Evolutionary conservation across 2,329 filamentous ascomycete genomes (phyloP), one percentile per base, ranked within the genome.

Genomic region (Hymenoscyphus occultus): DNA sequence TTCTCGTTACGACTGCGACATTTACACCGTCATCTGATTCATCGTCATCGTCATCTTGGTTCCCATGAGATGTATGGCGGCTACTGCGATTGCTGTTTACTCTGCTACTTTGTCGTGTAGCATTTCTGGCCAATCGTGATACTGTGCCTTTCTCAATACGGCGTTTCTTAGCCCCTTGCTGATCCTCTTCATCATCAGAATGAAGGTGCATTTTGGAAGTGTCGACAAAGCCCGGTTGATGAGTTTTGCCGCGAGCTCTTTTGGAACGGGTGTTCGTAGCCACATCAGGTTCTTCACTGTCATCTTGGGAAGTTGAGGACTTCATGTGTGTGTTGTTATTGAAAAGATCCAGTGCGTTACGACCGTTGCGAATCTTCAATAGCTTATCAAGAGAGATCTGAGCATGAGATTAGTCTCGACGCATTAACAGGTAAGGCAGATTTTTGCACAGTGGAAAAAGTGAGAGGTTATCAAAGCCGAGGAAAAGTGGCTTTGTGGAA

Each of bases 321-420:
- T 64, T 63, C 7, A 65, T 62, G 22, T 64, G 56, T 66, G 73
- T 63, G 64, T 68, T 64, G 67, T 67, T 68, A 14, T 77, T 74
- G 70, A 79, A 82, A 16, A 74, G 69, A 42, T 80, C 72, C 28
- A 85, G 74, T 19, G 81, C 81, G 66, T 77, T 75, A 58, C 75
- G 71, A 19, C 83, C 83, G 72, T 83, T 81, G 10, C 78, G 73
- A 35, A 81, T 75, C 2, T 74, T 67, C 13, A 82, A 68, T 3
- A 85, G 75, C 39, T 80, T 73, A 40, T 81, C 75, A 39, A 81
- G 79, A 14, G 77, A 70, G 12, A 84, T 74, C 83, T 85, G 57
- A 48, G 48, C 13, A 45, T 61, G 51, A 39, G n/a, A 39, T 64
- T 45, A 64, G 51, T 56, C 14, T 39, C 32, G 35, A 40, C n/a